phyloP scores from a whole-genome alignment of 164 flowering plant genomes.

The Sedum album region DNA sequence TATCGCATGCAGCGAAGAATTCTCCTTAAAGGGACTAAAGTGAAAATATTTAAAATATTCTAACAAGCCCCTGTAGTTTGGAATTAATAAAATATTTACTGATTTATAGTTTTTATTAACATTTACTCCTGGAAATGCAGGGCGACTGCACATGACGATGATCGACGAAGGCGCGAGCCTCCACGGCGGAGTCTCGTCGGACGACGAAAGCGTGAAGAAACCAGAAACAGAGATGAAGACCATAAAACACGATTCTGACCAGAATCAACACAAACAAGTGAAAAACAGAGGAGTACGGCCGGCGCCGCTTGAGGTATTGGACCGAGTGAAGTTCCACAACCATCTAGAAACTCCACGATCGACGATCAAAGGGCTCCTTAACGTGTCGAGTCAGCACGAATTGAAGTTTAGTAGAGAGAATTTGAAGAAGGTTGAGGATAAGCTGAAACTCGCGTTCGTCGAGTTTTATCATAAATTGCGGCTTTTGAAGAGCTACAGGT shows the following conservation, averaged over 20 bases:
- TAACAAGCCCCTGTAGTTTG: not conserved
- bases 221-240: not conserved
- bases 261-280: too few species aligned
- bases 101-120: too few species aligned
- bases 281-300: slow-evolving; percentile 7
- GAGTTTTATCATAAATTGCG: slow-evolving; percentile 27
- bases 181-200: slow-evolving; percentile 7
- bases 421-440: slow-evolving; percentile 19
- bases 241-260: not conserved
- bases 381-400: slow-evolving; percentile 11
- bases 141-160: slow-evolving; percentile 17
- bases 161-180: slow-evolving; percentile 20
- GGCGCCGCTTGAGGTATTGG: slow-evolving; percentile 32
- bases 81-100: not conserved
- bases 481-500: slow-evolving; percentile 28
- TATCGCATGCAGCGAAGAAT: not conserved
- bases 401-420: slow-evolving; percentile 22
- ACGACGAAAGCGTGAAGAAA: slow-evolving; percentile 1
- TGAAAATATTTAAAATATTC: not conserved
- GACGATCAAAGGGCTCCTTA: slow-evolving; percentile 26
- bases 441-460: slow-evolving; percentile 20
- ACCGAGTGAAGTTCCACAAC: slow-evolving; percentile 27
- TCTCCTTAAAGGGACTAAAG: not conserved
- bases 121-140: slow-evolving; percentile 10
- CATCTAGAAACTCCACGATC: slow-evolving; percentile 33